Base-by-base conservation (phyloP, 1,139 yeast genomes). In the Candida gigantensis region DNA sequence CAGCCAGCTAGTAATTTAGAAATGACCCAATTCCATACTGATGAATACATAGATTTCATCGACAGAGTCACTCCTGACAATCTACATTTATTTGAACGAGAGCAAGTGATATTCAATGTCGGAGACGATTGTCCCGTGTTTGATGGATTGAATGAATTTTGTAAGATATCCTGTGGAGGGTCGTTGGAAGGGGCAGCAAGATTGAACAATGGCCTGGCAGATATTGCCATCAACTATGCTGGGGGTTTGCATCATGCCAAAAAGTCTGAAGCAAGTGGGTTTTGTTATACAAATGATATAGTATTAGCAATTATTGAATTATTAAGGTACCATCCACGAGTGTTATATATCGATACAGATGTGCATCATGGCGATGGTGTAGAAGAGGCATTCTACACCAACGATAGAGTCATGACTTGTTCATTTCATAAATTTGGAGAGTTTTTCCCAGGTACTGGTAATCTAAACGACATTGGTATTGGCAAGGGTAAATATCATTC, bases 301-400 rank as follows among this genome's bases (percentile, higher is more conserved):
- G 98, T 92, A 1, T 66, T 92, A 42, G 89, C 95, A 12, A 88
- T 90, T 28, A 63, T 92, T 40, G 88, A 90, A 52, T 64, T 92
- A 40, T 70, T 92, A 47, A 72, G 97, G 43, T 84, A 84, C 46
- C 95, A 89, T 57, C 90, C 97, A 7, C 72, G 98, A 41, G 97
- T 92, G 5, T 68, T 92, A 51, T 92, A 92, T 57, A 88, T 92
- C 40, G 98, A 92, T 60, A 90, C 90, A 39, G 98, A 92, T 59
- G 80, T 92, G 19, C 98, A 92, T 59, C 98, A 92, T 57, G 98
- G 98, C 16, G 98, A 92, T 59, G 98, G 98, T 38, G 98, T 92
- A 2, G 97, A 92, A 57, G 97, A 92, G 60, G 97, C 97, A 1
- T 92, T 92, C 52, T 89, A 90, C 58, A 81, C 95, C 27, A 87